Evolutionary conservation across 2,329 filamentous ascomycete species (phyloP), one percentile per base, ranked within the genome.

Genomic region (Arthroderma uncinatum): DNA sequence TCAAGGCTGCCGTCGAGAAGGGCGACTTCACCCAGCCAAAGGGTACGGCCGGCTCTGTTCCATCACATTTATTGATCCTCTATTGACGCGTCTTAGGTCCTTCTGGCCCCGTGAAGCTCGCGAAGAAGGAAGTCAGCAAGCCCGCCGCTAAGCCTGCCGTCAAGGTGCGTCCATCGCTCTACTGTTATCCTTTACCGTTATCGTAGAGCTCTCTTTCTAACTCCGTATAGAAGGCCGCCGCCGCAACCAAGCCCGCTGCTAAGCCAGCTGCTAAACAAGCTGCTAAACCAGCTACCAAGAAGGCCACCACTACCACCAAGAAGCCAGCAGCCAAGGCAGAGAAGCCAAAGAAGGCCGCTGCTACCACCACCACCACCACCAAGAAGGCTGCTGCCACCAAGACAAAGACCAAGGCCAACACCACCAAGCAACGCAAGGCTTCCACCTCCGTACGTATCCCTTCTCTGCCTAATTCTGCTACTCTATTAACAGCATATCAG

Each of bases 41-140:
- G 83, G 90, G 89, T 89, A 80, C 64, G 82, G 78, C 19, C 14
- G 2, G 1, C 16, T 44, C 9, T 23, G 2, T 1, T 25, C 12
- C 40, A 23, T 14, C 2, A 10, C 19, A 4, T 30, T 37, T n/a
- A 58, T 39, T 56, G 25, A 14, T 34, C 2, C 25, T 47, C 23
- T 47, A 60, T 67, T 71, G 61, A 73, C 68, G 62, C 65, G 63
- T 65, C 59, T 37, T 25, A 90, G 86, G 87, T 67, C 80, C 89
- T 59, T 95, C 90, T 62, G 90, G 90, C 60, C 87, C 89, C 64
- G 89, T 93, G 74, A 95, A 95, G 85, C 85, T 95, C 60, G 86
- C 86, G 59, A 92, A 92, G 84, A 90, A 89, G 79, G 79, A 81
- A 57, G 73, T 6, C 28, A 33, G 10, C 25, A 50, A 79, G 63